Percentiles rank a stretch among this genome's conserved stretches.
phyloP scores from a whole-genome alignment of 768 basidiomycete species.

The Lactarius trivialis region DNA sequence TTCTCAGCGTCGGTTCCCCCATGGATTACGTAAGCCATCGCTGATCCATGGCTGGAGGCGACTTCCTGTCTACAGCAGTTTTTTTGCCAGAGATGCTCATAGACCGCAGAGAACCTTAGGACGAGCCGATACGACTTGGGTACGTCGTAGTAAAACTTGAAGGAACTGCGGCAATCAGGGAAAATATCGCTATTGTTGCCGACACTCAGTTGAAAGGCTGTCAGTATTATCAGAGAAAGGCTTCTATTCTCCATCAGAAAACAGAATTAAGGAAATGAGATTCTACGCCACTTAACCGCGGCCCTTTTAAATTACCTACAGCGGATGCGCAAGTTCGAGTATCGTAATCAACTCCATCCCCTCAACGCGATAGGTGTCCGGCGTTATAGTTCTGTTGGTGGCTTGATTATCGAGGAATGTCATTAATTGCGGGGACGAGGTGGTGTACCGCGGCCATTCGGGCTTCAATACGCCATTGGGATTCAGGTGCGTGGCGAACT shows the following conservation, averaged over 20 bases:
- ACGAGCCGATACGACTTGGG: too few relatives aligned
- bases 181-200: too few relatives aligned
- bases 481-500: slow-evolving; percentile 27
- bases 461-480: slow-evolving; percentile 25
- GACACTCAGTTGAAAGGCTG: too few relatives aligned
- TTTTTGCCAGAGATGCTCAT: too few relatives aligned
- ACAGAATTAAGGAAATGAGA: background rate
- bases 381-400: slow-evolving; percentile 7
- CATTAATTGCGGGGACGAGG: slow-evolving; percentile 1
- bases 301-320: background rate
- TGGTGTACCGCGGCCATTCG: slow-evolving; percentile 20
- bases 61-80: too few relatives aligned
- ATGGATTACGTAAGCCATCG: too few relatives aligned
- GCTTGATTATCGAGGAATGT: slow-evolving; percentile 15
- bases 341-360: slow-evolving; percentile 6
- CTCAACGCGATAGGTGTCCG: slow-evolving; percentile 22
- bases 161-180: too few relatives aligned
- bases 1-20: too few relatives aligned
- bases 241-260: background rate
- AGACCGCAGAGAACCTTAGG: too few relatives aligned
- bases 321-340: background rate
- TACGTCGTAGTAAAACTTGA: too few relatives aligned
- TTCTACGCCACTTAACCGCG: background rate
- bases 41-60: too few relatives aligned
- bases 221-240: too few relatives aligned